A percentile compares a stretch with the other conserved stretches of the same genome.
phyloP scores from a whole-genome alignment of 2,329 filamentous ascomycete species.

The Aureobasidium sp. region DNA sequence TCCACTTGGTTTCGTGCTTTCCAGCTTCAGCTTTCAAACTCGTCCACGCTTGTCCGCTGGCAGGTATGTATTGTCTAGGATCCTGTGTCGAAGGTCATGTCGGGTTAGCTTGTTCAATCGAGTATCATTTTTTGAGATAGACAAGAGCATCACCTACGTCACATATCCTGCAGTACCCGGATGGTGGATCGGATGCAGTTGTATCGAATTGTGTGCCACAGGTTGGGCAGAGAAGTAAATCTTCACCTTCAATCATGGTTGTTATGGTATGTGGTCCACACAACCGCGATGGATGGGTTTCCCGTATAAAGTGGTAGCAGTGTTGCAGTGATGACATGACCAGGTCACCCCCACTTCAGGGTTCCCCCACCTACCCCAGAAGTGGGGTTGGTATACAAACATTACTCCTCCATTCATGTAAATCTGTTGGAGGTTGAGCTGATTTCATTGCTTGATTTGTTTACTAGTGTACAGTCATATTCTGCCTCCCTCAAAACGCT shows the following conservation, averaged over 20 bases:
- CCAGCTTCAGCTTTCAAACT: constrained; percentile 41
- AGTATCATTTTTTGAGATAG: too few relatives aligned
- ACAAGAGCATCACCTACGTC: constrained; percentile 46
- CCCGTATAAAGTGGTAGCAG: too few relatives aligned
- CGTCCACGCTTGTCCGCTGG: constrained; percentile 58
- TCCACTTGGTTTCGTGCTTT: constrained; percentile 50
- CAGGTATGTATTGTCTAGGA: constrained; percentile 62
- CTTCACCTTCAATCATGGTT: constrained; percentile 20
- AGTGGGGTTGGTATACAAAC: not conserved
- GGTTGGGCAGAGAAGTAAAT: constrained; percentile 56
- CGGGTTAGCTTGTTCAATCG: not conserved
- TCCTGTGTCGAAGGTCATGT: constrained; percentile 33
- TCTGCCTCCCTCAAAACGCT: not conserved
- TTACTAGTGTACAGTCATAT: not conserved
- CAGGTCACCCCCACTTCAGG: not conserved
- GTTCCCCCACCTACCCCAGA: not conserved
- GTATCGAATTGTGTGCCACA: constrained; percentile 65
- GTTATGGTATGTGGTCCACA: not conserved
- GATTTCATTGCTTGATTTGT: not conserved
- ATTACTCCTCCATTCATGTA: not conserved
- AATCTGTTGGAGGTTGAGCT: not conserved
- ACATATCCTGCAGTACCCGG: constrained; percentile 64
- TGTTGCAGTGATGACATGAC: not conserved
- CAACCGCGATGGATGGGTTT: too few relatives aligned
- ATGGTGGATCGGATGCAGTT: constrained; percentile 41